Conservation (phyloP, 2,329 filamentous ascomycete species). For the Xylariomycetidae sp. region DNA sequence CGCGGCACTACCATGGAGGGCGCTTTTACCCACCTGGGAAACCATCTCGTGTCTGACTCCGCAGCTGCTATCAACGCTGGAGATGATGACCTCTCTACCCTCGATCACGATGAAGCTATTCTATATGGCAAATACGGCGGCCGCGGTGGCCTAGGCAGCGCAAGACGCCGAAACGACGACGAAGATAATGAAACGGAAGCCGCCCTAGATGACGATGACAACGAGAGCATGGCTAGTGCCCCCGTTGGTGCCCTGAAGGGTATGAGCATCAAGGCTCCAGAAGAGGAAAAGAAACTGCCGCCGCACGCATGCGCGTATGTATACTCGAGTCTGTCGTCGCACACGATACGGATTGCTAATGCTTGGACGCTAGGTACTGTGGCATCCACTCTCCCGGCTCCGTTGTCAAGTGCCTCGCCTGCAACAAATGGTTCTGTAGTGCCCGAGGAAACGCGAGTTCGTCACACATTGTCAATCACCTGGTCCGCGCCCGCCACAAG, state of each 20-base stretch:
- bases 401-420: constrained; percentile 92
- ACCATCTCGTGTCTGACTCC: constrained; percentile 79
- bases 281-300: constrained; percentile 88
- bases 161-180: constrained; percentile 68
- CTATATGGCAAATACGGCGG: constrained; percentile 67
- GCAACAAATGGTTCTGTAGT: constrained; percentile 99
- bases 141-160: constrained; percentile 43
- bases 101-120: constrained; percentile 75
- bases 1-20: constrained; percentile 63
- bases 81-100: constrained; percentile 66
- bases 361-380: constrained; percentile 64
- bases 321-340: constrained; percentile 3
- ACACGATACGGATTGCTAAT: constrained; percentile 18
- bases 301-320: constrained; percentile 93
- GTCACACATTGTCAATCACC: constrained; percentile 96
- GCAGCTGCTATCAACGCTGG: constrained; percentile 83
- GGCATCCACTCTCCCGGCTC: constrained; percentile 94
- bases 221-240: constrained; percentile 71
- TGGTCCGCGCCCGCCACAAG: constrained; percentile 95
- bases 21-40: constrained; percentile 83
- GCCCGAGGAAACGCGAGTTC: constrained; percentile 94
- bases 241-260: constrained; percentile 72
- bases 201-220: constrained; percentile 76
- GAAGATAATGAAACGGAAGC: constrained; percentile 85
- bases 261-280: constrained; percentile 48